phyloP scores from a whole-genome alignment of 139 green algal species.

The Tetradesmus obliquus region DNA sequence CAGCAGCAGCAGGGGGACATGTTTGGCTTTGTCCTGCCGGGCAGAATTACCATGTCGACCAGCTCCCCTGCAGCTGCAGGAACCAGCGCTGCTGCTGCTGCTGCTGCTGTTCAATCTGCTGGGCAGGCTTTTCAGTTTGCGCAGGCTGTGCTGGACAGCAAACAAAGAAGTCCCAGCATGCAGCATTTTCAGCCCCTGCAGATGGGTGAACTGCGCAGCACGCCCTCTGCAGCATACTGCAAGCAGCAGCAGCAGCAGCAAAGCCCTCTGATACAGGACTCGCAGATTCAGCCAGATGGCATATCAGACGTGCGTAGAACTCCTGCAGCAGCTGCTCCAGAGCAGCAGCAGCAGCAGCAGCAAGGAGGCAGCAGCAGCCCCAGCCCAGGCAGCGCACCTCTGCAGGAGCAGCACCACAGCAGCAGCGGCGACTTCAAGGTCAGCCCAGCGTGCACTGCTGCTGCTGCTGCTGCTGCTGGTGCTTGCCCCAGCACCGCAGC shows the following conservation, averaged over 20 bases:
- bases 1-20: conserved; percentile 8
- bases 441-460: background rate
- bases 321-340: background rate
- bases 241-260: background rate
- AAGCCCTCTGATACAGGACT: background rate
- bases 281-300: background rate
- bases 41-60: background rate
- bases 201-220: background rate
- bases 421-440: background rate
- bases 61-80: background rate
- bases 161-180: background rate
- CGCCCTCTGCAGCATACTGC: background rate
- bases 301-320: background rate
- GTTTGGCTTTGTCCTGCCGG: background rate
- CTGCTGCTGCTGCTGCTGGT: too few species aligned
- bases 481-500: background rate
- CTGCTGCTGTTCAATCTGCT: background rate
- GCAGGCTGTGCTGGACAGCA: background rate
- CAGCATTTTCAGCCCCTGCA: background rate
- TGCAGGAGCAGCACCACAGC: background rate
- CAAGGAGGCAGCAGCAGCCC: background rate
- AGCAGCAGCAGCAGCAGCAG: background rate
- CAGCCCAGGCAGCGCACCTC: background rate
- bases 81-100: background rate
- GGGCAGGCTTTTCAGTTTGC: background rate